phyloP scores from a whole-genome alignment of 2,329 filamentous ascomycete species.

The Microascus cirrosus region DNA sequence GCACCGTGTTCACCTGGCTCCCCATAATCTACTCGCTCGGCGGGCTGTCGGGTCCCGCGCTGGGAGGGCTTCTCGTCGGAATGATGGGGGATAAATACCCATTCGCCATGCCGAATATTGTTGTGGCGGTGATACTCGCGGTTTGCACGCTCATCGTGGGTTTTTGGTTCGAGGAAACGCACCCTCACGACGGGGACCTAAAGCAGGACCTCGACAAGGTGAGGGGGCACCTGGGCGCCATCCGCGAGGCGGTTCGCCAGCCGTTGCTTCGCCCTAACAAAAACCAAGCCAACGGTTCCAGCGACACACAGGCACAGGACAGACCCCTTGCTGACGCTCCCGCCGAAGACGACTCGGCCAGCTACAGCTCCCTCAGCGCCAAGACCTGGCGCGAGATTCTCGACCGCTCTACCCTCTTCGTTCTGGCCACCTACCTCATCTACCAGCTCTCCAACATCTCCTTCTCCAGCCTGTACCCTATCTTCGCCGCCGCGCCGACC shows the following conservation, averaged over 20 bases:
- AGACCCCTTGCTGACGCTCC: background rate
- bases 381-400: slow-evolving; percentile 44
- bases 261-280: background rate
- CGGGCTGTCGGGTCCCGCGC: slow-evolving; percentile 79
- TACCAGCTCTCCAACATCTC: slow-evolving; percentile 92
- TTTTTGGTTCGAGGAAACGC: slow-evolving; percentile 79
- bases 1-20: slow-evolving; percentile 82
- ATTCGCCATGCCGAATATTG: slow-evolving; percentile 74
- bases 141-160: slow-evolving; percentile 62
- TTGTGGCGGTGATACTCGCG: slow-evolving; percentile 61
- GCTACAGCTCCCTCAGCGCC: background rate
- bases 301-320: background rate
- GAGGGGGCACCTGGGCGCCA: background rate
- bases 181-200: background rate
- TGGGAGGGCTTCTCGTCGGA: slow-evolving; percentile 77
- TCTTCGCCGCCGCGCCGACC: slow-evolving; percentile 67
- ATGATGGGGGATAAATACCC: slow-evolving; percentile 54
- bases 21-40: slow-evolving; percentile 94
- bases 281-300: background rate
- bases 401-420: slow-evolving; percentile 69
- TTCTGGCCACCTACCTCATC: slow-evolving; percentile 78
- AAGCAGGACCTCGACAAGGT: background rate
- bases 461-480: slow-evolving; percentile 90
- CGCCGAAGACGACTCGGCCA: background rate
- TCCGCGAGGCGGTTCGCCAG: background rate